phyloP scores from a whole-genome alignment of 75 land plant species.

The Adiantum capillusveneris region DNA sequence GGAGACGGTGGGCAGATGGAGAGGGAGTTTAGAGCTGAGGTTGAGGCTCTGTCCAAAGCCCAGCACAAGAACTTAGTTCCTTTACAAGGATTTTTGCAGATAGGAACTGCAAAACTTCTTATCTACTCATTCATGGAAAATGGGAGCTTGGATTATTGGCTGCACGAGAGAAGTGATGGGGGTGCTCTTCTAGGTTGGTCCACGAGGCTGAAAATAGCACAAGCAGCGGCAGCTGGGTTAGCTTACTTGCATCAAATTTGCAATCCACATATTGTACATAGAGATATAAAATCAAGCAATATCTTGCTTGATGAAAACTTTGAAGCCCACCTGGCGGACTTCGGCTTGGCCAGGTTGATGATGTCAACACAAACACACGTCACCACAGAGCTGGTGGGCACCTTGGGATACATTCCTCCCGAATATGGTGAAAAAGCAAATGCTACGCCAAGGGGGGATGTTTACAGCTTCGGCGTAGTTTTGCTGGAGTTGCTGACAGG shows the following conservation, averaged over 20 bases:
- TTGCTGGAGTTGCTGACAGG: slow-evolving; percentile 80
- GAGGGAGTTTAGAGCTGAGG: slow-evolving; percentile 65
- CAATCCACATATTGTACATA: slow-evolving; percentile 74
- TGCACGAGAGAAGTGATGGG: slow-evolving; percentile 50
- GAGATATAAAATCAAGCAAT: slow-evolving; percentile 84
- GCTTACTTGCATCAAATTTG: slow-evolving; percentile 96
- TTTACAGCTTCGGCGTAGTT: slow-evolving; percentile 86
- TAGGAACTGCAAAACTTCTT: slow-evolving; percentile 31
- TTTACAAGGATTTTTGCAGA: slow-evolving; percentile 45
- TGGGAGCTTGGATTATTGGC: slow-evolving; percentile 60
- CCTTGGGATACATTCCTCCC: slow-evolving; percentile 90
- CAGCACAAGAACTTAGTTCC: slow-evolving; percentile 52
- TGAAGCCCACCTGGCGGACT: slow-evolving; percentile 83
- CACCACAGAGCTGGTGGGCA: slow-evolving; percentile 77
- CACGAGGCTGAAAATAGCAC: slow-evolving; percentile 60
- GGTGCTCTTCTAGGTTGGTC: slow-evolving; percentile 65
- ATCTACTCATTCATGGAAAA: slow-evolving; percentile 57
- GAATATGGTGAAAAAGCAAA: slow-evolving; percentile 84
- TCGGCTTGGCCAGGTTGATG: slow-evolving; percentile 73
- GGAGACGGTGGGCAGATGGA: slow-evolving; percentile 49
- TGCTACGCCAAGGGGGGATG: slow-evolving; percentile 79
- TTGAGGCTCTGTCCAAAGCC: slow-evolving; percentile 47
- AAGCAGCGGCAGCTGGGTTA: slow-evolving; percentile 86
- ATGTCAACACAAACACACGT: slow-evolving; percentile 57
- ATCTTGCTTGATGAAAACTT: slow-evolving; percentile 77